phyloP scores from a whole-genome alignment of 768 basidiomycete genomes.

The Kwoniella newhampshirensis region DNA sequence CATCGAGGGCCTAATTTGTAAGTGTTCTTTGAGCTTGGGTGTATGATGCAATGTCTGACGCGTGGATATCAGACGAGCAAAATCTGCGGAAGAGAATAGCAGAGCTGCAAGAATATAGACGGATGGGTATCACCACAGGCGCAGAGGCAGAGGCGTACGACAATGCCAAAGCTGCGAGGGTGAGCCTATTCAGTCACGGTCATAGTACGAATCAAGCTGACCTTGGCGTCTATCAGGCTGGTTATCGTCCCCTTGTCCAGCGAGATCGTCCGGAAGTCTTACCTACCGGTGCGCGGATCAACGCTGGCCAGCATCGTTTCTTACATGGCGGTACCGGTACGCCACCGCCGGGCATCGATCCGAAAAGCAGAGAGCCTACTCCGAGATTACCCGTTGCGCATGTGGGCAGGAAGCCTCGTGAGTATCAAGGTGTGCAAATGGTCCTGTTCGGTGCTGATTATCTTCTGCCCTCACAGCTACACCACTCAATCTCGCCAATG shows the following conservation, averaged over 20 bases:
- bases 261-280: slow-evolving; percentile 26
- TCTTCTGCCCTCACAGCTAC: slow-evolving; percentile 17
- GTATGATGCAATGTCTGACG: not conserved
- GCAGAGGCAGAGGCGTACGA: slow-evolving; percentile 93
- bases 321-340: slow-evolving; percentile 35
- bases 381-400: slow-evolving; percentile 14
- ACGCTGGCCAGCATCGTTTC: slow-evolving; percentile 45
- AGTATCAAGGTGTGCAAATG: slow-evolving; percentile 1
- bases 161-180: slow-evolving; percentile 68
- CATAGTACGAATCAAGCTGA: not conserved
- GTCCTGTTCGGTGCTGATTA: not conserved
- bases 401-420: slow-evolving; percentile 28
- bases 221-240: slow-evolving; percentile 24
- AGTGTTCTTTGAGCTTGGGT: slow-evolving; percentile 40
- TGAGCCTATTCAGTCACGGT: slow-evolving; percentile 53
- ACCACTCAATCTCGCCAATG: slow-evolving; percentile 86
- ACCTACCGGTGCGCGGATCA: slow-evolving; percentile 33
- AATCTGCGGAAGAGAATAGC: slow-evolving; percentile 81
- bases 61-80: slow-evolving; percentile 67
- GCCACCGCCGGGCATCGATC: slow-evolving; percentile 32
- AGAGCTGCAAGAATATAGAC: slow-evolving; percentile 86
- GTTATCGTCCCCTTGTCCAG: slow-evolving; percentile 37
- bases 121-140: slow-evolving; percentile 75
- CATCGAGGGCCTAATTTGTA: slow-evolving; percentile 85
- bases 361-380: slow-evolving; percentile 31